Base-by-base conservation (phyloP, 2,329 filamentous ascomycete genomes). In the Tolypocladium capitatum region DNA sequence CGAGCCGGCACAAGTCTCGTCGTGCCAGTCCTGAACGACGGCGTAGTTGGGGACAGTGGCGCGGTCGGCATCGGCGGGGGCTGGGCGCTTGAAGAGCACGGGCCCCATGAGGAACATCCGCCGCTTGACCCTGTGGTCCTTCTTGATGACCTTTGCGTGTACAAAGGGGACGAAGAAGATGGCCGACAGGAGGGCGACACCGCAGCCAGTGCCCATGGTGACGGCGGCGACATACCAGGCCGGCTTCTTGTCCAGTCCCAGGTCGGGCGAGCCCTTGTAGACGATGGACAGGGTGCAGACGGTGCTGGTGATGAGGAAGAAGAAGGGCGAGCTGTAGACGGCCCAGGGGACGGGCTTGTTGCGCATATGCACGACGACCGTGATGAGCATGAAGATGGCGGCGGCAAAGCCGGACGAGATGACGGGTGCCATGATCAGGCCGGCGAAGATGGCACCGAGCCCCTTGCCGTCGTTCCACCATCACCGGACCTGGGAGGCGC, bases 201-300 rank as follows among this genome's bases (percentile, higher is more conserved):
- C 83, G 43, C 64, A 69, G 51, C 83, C 83, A 33, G 71, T 72
- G 36, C 83, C 82, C 51, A 87, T 58, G 18, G 80, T 81, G 51
- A 87, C 82, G 14, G 75, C 67, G 11, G 73, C 81, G 51, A 88
- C 77, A 59, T 78, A 88, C 74, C 76, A 81, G 9, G 65, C 63
- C 2, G 84, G 81, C 71, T 82, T 84, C 66, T 82, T 77, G 68
- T 68, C 71, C 28, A 86, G 69, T 21, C 74, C 73, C 30, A 86
- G 74, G 50, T 71, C 80, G 24, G 84, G 83, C 10, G 84, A 86
- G 31, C 84, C 84, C 73, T 89, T 88, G 75, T 86, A 88, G 55
- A 89, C 84, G 56, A 90, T 80, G 40, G 82, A 86, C 5, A 90
- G 72, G 0, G 84, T 84, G 68, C 83, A 86, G 58, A 89, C 68